Conservation (phyloP, 805 yeast species). For the Candida wancherniae region DNA sequence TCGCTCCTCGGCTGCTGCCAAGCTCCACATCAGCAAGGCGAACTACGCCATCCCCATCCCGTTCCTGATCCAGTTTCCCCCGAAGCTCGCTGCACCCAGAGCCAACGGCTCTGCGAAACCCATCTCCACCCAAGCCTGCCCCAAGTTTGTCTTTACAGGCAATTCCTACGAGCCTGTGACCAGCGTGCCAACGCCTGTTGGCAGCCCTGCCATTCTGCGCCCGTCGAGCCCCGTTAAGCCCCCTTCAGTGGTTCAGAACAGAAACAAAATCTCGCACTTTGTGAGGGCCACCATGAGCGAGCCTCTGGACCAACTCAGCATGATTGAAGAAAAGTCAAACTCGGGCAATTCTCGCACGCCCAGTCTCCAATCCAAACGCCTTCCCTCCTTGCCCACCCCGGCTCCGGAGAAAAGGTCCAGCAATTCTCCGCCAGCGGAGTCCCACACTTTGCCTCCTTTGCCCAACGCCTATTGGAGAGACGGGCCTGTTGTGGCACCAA, state of each 20-base stretch:
- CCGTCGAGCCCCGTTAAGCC: constrained; percentile 16
- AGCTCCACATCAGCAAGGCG: constrained; percentile 27
- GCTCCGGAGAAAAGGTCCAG: too few species aligned
- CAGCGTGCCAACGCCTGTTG: not conserved
- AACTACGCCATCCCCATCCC: constrained; percentile 40
- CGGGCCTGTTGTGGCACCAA: too few species aligned
- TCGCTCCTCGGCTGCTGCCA: constrained; percentile 32
- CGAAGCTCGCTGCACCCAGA: constrained; percentile 25
- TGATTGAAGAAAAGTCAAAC: constrained; percentile 36
- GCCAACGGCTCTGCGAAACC: not conserved
- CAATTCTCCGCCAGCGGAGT: too few species aligned
- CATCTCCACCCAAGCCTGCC: constrained; percentile 12
- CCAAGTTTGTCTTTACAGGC: constrained; percentile 31
- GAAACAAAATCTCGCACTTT: constrained; percentile 24
- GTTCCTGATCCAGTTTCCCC: constrained; percentile 37
- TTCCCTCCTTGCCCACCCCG: constrained; percentile 5
- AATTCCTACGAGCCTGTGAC: constrained; percentile 32
- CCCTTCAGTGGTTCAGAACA: constrained; percentile 24
- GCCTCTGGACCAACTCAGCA: constrained; percentile 36
- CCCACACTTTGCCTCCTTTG: too few species aligned
- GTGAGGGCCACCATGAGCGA: constrained; percentile 16
- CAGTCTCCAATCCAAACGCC: constrained; percentile 20
- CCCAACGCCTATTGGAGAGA: too few species aligned
- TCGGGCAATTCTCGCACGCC: constrained; percentile 27
- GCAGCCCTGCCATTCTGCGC: constrained; percentile 1